These are phyloP conservation scores for Hypoxylon fuscum DNA, from an alignment of 495 filamentous ascomycete species.

Conservation along the genomic window DNA sequence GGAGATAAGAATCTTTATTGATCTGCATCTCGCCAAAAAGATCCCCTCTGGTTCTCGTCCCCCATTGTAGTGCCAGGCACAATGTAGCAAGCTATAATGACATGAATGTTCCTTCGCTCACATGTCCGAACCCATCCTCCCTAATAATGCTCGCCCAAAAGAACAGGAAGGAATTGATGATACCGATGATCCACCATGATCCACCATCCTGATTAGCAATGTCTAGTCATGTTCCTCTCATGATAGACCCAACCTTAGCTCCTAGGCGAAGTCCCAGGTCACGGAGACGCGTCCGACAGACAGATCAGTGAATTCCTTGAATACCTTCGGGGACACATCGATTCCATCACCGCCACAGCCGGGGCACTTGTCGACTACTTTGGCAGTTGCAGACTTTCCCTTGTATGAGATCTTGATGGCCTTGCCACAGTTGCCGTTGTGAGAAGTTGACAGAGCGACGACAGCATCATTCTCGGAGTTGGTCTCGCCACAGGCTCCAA, in stretches of 20 bases:
- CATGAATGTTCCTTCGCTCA: no score
- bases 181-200: no score
- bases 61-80: no score
- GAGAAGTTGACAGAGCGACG: constrained; percentile 51
- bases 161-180: neutral
- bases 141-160: no score
- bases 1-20: no score
- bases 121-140: no score
- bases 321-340: constrained; percentile 58
- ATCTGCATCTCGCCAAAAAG: no score
- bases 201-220: neutral
- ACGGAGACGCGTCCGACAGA: constrained; percentile 46
- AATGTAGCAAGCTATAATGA: no score
- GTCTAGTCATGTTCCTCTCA: neutral
- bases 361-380: constrained; percentile 78
- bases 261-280: constrained; percentile 47
- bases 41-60: no score
- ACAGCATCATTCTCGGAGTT: constrained; percentile 50
- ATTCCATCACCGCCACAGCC: constrained; percentile 62
- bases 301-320: constrained; percentile 48
- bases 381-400: constrained; percentile 64
- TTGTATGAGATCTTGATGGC: constrained; percentile 64
- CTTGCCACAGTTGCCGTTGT: constrained; percentile 67
- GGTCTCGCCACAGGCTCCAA: constrained; percentile 55
- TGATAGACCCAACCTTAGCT: no score